Evolutionary conservation across 2,329 filamentous ascomycete genomes (phyloP), one percentile per base, ranked within the genome.

Genomic region (Fusarium domesticum): DNA sequence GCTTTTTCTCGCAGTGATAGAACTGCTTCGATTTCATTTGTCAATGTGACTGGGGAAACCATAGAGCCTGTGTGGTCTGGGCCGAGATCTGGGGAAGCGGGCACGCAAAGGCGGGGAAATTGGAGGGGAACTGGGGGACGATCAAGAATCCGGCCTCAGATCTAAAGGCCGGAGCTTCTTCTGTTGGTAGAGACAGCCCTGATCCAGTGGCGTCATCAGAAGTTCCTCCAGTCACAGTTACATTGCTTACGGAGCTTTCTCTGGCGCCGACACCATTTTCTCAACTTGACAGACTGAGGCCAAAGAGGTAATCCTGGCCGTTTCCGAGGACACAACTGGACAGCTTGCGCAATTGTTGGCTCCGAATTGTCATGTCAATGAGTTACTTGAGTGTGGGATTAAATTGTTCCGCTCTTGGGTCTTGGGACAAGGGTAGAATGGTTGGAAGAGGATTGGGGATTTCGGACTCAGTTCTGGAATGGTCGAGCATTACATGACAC

Each of bases 61-160:
- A 20, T 31, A 16, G 40, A 34, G n/a, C n/a, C 18, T 4, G 32
- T 34, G 39, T 35, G 37, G 43, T 50, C 16, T 35, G 44, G 39
- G 41, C 37, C 40, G 43, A 44, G 32, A 39, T 45, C 50, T 47
- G 52, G 55, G 54, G 23, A 42, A 42, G 17, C 37, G 17, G 15
- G 20, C 25, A 23, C 25, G 33, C 31, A 34, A 53, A 40, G 31
- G 43, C 45, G 42, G 55, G 52, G 42, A 40, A 54, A 25, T 45
- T 32, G 34, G 37, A 12, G 23, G 15, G 14, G 30, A 39, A 38
- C n/a, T n/a, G n/a, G n/a, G n/a, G n/a, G n/a, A n/a, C n/a, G 32
- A 40, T 41, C 39, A 37, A 41, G 38, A 28, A 6, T 6, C 40
- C 53, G 56, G 56, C 5, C 20, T 11, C 30, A 58, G 42, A 57